Evolutionary conservation across 2,329 filamentous ascomycete species (phyloP).

Genomic region (Nectriaceae sp.): DNA sequence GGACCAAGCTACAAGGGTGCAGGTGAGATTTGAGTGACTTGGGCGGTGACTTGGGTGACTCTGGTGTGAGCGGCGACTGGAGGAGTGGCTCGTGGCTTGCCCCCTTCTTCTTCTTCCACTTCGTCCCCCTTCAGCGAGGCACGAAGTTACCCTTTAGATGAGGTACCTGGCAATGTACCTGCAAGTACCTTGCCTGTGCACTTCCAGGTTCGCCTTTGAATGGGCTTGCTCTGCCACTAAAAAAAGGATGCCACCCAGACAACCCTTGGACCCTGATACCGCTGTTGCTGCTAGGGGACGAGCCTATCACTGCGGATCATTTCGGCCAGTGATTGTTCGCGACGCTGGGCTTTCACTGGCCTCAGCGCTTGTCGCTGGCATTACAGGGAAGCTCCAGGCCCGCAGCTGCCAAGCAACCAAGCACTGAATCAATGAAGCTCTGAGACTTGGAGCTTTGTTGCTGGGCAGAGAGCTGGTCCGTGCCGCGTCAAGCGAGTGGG

Average conservation of each 20-base stretch:
- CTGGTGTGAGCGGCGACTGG: neutral
- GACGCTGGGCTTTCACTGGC: too few relatives aligned
- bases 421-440: neutral
- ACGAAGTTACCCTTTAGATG: neutral
- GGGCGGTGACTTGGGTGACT: slow-evolving; percentile 5
- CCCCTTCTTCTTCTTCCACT: neutral
- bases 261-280: neutral
- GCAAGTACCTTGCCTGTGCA: neutral
- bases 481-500: neutral
- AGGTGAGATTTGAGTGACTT: slow-evolving; percentile 4
- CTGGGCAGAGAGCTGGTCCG: neutral
- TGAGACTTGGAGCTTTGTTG: neutral
- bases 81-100: neutral
- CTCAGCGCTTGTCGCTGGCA: too few relatives aligned
- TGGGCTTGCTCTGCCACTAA: neutral
- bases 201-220: too few relatives aligned
- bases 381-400: too few relatives aligned
- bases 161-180: neutral
- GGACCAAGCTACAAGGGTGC: slow-evolving; percentile 2
- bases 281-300: too few relatives aligned
- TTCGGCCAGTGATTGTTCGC: too few relatives aligned
- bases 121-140: neutral
- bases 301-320: too few relatives aligned
- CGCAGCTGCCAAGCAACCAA: too few relatives aligned
- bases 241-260: neutral